A percentile compares a stretch with the other conserved stretches of the same genome.
phyloP scores from a whole-genome alignment of 2,329 filamentous ascomycete genomes.

The Apiospora kogelbergensis region DNA sequence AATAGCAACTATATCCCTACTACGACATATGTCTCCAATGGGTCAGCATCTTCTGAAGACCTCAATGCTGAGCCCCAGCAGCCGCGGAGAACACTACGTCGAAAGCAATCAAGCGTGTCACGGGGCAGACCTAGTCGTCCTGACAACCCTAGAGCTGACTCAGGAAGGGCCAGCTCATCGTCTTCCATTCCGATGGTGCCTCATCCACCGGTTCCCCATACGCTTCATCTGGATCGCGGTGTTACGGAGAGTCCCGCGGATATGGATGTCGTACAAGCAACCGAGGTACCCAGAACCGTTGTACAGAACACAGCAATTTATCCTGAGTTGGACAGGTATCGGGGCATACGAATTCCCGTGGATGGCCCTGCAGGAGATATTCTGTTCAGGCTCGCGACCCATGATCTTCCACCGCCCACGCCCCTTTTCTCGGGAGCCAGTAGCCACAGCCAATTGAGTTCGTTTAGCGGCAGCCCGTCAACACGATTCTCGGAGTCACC shows the following conservation, averaged over 20 bases:
- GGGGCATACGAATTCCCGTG: conserved; percentile 42
- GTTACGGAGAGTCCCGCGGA: conserved; percentile 45
- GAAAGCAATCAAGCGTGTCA: conserved; percentile 49
- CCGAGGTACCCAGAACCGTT: conserved; percentile 39
- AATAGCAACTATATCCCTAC: conserved; percentile 33
- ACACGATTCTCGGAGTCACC: conserved; percentile 75
- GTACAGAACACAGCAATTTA: conserved; percentile 49
- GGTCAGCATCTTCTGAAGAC: conserved; percentile 18
- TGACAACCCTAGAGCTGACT: conserved; percentile 35
- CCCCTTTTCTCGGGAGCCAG: conserved; percentile 62
- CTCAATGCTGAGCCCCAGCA: conserved; percentile 32
- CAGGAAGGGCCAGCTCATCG: conserved; percentile 40
- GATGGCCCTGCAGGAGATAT: conserved; percentile 42
- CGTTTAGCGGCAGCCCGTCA: conserved; percentile 69
- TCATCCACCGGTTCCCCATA: conserved; percentile 34
- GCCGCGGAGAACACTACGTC: conserved; percentile 45
- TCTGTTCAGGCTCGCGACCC: conserved; percentile 59
- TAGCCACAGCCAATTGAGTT: conserved; percentile 51
- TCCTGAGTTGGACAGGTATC: conserved; percentile 63
- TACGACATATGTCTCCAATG: conserved; percentile 25
- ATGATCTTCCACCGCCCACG: conserved; percentile 66
- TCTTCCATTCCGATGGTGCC: conserved; percentile 42
- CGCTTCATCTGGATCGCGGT: conserved; percentile 40
- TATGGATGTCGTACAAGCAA: conserved; percentile 40
- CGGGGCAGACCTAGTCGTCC: conserved; percentile 35